Evolutionary conservation across 225 moss, liverwort and hornwort species (phyloP), one percentile per base, ranked within the genome.

Genomic region (Lunularia cruciata): DNA sequence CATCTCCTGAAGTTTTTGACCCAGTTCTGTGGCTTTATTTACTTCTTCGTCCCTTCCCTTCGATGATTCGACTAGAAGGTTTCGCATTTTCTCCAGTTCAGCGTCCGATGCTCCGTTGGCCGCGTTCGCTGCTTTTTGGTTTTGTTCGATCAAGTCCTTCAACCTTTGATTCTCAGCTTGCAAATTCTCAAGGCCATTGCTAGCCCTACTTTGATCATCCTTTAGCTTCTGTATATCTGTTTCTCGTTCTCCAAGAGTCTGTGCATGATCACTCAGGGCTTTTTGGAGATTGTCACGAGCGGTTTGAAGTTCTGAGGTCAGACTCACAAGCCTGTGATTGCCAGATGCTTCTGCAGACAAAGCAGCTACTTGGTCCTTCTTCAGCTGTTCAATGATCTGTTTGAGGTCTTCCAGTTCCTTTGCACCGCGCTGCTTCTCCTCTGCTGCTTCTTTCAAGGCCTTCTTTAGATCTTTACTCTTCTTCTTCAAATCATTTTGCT

Each of bases 281-380:
- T 72, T 56, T 34, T 80, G 83, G 22, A 85, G 69, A 6, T 74
- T 59, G 37, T 73, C 43, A 0, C 48, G 79, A 69, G 81, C 59
- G 28, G 79, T 27, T 47, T 74, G 61, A 23, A 86, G 40, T 28
- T 76, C 60, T 12, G 42, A 68, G 19, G 76, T 56, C 53, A 83
- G 26, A 27, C 4, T 32, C 51, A 38, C 63, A 46, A 79, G 11
- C 28, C 56, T 77, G n/a, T 73, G 46, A 56, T 30, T 60, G 40
- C 52, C 75, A 51, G 69, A 32, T 34, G 60, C 46, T 74, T 84
- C 58, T 35, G 72, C 55, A 23, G 72, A 68, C 56, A 69, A 76
- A 4, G 69, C 49, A 9, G 26, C 65, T 34, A 49, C 73, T 59
- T 76, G 57, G 35, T n/a, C 53, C 37, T 69, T 81, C 38, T 65